These are phyloP conservation scores for Cercophora newfieldiana DNA, from an alignment of 495 filamentous ascomycete genomes.

Conservation along the genomic window DNA sequence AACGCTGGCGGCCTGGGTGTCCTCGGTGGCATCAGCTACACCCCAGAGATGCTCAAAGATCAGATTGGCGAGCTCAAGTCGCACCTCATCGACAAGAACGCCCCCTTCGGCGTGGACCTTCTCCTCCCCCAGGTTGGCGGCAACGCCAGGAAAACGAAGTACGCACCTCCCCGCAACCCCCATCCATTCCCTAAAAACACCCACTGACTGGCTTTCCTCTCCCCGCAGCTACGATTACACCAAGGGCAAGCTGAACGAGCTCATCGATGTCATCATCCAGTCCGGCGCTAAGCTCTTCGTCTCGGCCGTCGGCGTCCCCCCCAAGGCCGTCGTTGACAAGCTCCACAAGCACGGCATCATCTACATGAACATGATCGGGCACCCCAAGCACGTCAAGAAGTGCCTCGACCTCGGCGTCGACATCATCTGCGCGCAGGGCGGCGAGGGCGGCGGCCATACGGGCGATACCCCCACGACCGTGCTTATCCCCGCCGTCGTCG, in stretches of 20 bases:
- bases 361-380: conserved; percentile 99
- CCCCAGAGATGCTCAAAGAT: conserved; percentile 92
- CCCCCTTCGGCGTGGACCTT: conserved; percentile 97
- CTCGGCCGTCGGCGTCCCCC: conserved; percentile 92
- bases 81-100: conserved; percentile 87
- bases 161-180: conserved; percentile 30
- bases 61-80: conserved; percentile 94
- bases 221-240: conserved; percentile 96
- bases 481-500: conserved; percentile 79
- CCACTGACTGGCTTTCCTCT: background rate
- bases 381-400: conserved; percentile 98
- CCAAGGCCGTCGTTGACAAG: conserved; percentile 80
- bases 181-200: too few relatives aligned
- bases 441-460: conserved; percentile 81
- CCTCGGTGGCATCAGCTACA: conserved; percentile 95
- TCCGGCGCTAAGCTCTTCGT: conserved; percentile 91
- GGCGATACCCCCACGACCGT: conserved; percentile 72
- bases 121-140: conserved; percentile 93
- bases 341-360: conserved; percentile 85
- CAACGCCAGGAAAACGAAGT: conserved; percentile 93
- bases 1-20: conserved; percentile 97
- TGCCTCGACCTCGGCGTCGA: conserved; percentile 86
- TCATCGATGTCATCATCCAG: conserved; percentile 90
- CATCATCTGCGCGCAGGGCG: conserved; percentile 83
- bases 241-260: conserved; percentile 92